Conservation (phyloP, 306 rosid species). For the Heteromeles arbutifolia region DNA sequence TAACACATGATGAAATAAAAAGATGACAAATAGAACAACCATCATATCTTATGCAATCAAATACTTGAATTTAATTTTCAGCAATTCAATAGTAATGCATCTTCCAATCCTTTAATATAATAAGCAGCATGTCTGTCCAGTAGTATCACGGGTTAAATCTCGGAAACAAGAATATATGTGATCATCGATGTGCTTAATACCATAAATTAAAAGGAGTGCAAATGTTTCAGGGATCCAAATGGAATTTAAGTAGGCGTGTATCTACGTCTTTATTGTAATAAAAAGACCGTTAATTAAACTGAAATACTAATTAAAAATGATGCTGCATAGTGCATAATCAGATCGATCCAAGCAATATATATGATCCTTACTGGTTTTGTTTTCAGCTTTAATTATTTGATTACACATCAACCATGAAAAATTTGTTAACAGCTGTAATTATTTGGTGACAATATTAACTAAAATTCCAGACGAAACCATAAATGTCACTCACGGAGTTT, state of each 20-base stretch:
- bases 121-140: not conserved
- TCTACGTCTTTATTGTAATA: not conserved
- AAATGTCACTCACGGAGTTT: too few species aligned
- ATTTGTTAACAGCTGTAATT: not conserved
- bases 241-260: not conserved
- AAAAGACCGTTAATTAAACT: not conserved
- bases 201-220: not conserved
- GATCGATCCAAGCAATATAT: not conserved
- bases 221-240: not conserved
- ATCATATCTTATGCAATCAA: not conserved
- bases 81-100: not conserved
- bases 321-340: slow-evolving; percentile 1
- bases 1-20: not conserved
- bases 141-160: not conserved
- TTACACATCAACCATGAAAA: not conserved
- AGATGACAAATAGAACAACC: slow-evolving; percentile 5
- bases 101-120: not conserved
- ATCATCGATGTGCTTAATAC: not conserved
- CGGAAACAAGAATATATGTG: not conserved
- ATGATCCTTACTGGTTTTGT: not conserved
- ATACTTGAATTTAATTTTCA: not conserved
- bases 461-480: too few species aligned
- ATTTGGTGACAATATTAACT: too few species aligned
- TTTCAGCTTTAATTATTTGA: not conserved
- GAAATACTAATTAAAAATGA: not conserved